Evolutionary conservation across 371 early-diverging fungal species (phyloP).

Genomic region (Mycotypha africana): DNA sequence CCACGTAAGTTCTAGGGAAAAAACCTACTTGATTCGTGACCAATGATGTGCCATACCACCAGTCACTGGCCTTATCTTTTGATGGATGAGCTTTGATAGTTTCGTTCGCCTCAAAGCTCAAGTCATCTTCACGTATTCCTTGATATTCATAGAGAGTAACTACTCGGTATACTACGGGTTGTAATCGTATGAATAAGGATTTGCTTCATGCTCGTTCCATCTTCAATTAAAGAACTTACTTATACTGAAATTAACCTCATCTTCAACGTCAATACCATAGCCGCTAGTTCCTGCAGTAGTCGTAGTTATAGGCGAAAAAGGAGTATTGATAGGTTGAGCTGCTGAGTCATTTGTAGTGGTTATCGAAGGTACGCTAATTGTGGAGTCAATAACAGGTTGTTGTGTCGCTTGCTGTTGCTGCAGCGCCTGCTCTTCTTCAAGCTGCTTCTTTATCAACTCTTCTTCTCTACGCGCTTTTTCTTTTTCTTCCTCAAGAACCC

Average conservation of each 20-base stretch:
- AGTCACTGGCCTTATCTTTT: conserved; percentile 41
- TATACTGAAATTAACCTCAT: conserved; percentile 43
- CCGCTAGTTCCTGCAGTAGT: conserved; percentile 40
- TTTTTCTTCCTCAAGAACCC: conserved; percentile 6
- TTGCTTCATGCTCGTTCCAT: too few species aligned
- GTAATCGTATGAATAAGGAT: too few species aligned
- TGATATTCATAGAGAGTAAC: conserved; percentile 42
- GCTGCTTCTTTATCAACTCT: conserved; percentile 3
- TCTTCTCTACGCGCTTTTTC: conserved; percentile 1
- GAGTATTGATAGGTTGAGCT: background rate
- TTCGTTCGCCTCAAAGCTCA: conserved; percentile 39
- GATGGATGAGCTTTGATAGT: conserved; percentile 48
- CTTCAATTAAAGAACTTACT: too few species aligned
- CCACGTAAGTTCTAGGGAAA: conserved; percentile 43
- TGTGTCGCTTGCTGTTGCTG: background rate
- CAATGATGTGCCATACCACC: conserved; percentile 43
- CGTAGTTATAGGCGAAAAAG: conserved; percentile 2
- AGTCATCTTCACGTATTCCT: conserved; percentile 43
- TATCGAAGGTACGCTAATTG: background rate
- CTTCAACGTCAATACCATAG: conserved; percentile 40
- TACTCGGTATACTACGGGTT: conserved; percentile 45
- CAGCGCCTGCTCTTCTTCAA: conserved; percentile 1
- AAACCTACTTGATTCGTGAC: conserved; percentile 29
- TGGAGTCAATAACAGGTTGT: background rate
- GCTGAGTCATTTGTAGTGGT: background rate